A percentile compares a stretch with the other conserved stretches of the same genome.
Conservation (phyloP, 139 green algal genomes). For the Pleodorina starrii region DNA sequence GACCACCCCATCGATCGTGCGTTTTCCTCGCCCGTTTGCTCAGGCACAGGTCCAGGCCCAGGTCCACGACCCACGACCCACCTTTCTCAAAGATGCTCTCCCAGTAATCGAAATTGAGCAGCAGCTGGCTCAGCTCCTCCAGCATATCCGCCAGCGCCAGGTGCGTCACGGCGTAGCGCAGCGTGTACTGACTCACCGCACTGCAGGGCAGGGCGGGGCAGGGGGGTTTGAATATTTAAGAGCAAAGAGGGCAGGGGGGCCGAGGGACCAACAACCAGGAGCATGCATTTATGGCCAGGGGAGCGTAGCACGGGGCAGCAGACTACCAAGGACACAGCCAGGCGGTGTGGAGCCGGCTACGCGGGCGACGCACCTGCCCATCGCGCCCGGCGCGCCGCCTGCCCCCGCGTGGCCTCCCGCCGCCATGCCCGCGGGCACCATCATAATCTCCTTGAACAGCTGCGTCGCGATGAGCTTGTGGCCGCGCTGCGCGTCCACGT, state of each 20-base stretch:
- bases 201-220: no score
- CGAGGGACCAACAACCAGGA: not conserved
- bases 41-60: no score
- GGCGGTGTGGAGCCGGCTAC: no score
- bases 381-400: not conserved
- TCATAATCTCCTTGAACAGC: slow-evolving; percentile 47
- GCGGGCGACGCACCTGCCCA: not conserved
- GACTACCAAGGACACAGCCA: no score
- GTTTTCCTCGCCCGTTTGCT: no score
- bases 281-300: no score
- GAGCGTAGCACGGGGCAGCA: no score
- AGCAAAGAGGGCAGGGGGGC: not conserved
- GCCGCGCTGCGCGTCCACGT: slow-evolving; percentile 21
- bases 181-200: slow-evolving; percentile 26
- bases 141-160: slow-evolving; percentile 47
- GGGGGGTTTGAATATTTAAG: not conserved
- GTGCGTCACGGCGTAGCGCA: slow-evolving; percentile 39
- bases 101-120: slow-evolving; percentile 46
- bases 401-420: not conserved
- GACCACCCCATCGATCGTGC: no score
- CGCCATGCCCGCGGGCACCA: not conserved
- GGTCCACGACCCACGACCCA: no score
- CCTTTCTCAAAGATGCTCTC: slow-evolving; percentile 44
- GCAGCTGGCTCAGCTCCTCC: slow-evolving; percentile 41
- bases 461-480: slow-evolving; percentile 41